Evolutionary conservation across 1,139 yeast species (phyloP), one percentile per base, ranked within the genome.

Genomic region (Geotrichum siamense): DNA sequence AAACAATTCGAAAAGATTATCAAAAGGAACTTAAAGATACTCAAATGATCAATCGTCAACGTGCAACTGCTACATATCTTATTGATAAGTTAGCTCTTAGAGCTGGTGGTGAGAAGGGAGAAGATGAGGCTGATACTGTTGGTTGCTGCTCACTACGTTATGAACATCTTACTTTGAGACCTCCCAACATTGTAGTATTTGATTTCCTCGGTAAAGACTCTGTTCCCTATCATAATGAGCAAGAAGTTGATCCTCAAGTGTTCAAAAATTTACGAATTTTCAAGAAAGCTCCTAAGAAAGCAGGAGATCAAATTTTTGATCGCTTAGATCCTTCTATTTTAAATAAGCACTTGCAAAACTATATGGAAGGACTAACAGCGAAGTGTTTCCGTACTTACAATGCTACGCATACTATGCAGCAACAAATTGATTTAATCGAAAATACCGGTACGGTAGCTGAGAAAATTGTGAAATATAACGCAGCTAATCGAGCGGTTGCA

Each of bases 21-120:
- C 75, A 71, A 43, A 69, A 69, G 48, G 76, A 81, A 61, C 68
- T 91, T 50, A 83, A 80, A 58, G 82, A 84, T 53, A 78, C 76
- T 51, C 63, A 82, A 43, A 89, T 85, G 94, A 75, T 79, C 47
- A 85, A 83, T 46, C 74, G 98, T 51, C 97, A 91, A 66, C 77
- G 89, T 61, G 96, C 97, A 3, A 85, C 94, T 1, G 96, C 96
- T 2, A 85, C 91, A 42, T 91, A 89, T 62, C 72, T 91, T 43
- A 89, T 91, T 59, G 98, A 91, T 68, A 78, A 81, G n/a, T 81
- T 87, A 60, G 97, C 97, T 0, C 73, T 91, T 51, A 84, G 97
- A 82, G 97, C 97, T 0, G 97, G 97, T 61, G 96, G 96, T 55
- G 97, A 91, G 65, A 89, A 89, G 62, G 85, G 93, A 15, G 97